phyloP scores from a whole-genome alignment of 1,284 basidiomycete species.

The Anthracocystis walkeri region DNA sequence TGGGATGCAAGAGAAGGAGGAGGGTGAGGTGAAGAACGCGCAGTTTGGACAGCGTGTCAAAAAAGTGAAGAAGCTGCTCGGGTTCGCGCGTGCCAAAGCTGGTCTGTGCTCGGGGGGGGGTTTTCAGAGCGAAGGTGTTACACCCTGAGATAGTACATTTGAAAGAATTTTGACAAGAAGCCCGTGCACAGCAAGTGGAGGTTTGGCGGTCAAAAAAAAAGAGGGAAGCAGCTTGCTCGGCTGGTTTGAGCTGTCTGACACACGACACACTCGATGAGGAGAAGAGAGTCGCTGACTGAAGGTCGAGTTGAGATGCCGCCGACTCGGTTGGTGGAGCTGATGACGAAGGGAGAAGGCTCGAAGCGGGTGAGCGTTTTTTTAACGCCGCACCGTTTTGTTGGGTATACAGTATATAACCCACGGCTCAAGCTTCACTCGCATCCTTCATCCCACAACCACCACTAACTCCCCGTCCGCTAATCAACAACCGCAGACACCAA shows the following conservation, averaged over 20 bases:
- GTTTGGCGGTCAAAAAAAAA: background rate
- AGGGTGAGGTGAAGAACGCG: background rate
- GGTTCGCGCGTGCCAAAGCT: background rate
- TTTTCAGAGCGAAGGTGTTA: background rate
- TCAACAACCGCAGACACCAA: background rate
- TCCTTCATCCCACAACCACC: background rate
- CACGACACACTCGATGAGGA: slow-evolving; percentile 5
- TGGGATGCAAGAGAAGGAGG: background rate
- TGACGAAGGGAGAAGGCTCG: background rate
- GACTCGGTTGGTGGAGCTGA: background rate
- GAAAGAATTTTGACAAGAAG: background rate
- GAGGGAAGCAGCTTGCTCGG: background rate
- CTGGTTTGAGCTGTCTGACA: slow-evolving; percentile 5
- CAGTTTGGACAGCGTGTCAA: slow-evolving; percentile 2
- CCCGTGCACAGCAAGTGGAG: background rate
- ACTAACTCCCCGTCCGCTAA: background rate
- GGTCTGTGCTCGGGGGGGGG: background rate
- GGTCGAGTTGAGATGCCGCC: slow-evolving; percentile 5
- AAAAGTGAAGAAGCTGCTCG: background rate
- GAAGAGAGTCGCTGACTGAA: slow-evolving; percentile 3
- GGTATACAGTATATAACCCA: background rate
- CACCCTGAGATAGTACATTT: background rate
- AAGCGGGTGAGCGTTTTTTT: background rate
- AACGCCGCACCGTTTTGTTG: slow-evolving; percentile 8
- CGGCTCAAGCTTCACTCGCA: background rate